These are phyloP conservation scores for Somion occarium DNA, from an alignment of 1,284 basidiomycete species.

Conservation along the genomic window DNA sequence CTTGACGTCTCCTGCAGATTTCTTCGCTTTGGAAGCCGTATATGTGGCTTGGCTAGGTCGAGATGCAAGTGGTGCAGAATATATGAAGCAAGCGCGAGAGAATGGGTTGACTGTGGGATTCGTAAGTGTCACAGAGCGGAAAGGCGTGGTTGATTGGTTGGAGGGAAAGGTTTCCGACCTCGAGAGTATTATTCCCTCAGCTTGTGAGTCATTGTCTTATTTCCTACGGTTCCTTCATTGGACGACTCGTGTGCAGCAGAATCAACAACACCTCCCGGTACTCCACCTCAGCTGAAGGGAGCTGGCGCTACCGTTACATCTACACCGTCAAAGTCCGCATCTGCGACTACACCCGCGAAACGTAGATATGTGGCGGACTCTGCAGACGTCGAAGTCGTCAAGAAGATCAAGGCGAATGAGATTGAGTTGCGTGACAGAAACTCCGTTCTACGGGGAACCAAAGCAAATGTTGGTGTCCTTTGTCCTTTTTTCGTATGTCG, in stretches of 20 bases:
- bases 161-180: slow-evolving; percentile 58
- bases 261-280: slow-evolving; percentile 61
- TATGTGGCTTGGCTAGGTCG: slow-evolving; percentile 76
- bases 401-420: slow-evolving; percentile 71
- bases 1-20: slow-evolving; percentile 45
- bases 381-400: slow-evolving; percentile 79
- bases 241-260: slow-evolving; percentile 23
- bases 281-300: too few species aligned
- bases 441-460: slow-evolving; percentile 71
- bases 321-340: too few species aligned
- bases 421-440: slow-evolving; percentile 73
- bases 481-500: neutral
- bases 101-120: slow-evolving; percentile 68
- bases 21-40: slow-evolving; percentile 76
- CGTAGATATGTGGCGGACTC: slow-evolving; percentile 76
- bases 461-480: slow-evolving; percentile 56
- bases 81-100: slow-evolving; percentile 80
- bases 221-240: neutral
- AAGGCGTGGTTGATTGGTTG: slow-evolving; percentile 79
- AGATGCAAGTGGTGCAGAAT: slow-evolving; percentile 74
- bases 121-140: slow-evolving; percentile 84
- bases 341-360: slow-evolving; percentile 53
- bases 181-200: slow-evolving; percentile 52
- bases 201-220: slow-evolving; percentile 38
- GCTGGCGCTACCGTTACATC: too few species aligned